A percentile compares a stretch with the other conserved stretches of the same genome.
Conservation (phyloP, 2,329 filamentous ascomycete genomes). For the Cladosporium cucumerinum region DNA sequence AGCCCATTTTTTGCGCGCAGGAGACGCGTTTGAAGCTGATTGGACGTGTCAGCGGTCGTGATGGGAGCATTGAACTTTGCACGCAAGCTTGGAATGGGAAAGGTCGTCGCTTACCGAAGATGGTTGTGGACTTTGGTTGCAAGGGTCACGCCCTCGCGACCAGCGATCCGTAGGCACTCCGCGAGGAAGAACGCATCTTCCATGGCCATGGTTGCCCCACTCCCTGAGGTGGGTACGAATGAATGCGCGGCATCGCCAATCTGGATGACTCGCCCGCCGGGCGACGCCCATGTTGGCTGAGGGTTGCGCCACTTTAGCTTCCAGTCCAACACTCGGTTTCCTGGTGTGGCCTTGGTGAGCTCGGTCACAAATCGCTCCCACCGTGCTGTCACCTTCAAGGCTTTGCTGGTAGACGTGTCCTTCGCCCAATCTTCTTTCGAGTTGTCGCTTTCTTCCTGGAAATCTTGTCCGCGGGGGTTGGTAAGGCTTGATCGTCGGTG, state of each 20-base stretch:
- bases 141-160: conserved; percentile 11
- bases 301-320: conserved; percentile 60
- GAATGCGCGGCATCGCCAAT: conserved; percentile 68
- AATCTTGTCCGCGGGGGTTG: background rate
- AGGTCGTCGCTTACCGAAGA: background rate
- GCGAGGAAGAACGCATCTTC: conserved; percentile 62
- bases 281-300: conserved; percentile 53
- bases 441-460: background rate
- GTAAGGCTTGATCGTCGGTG: background rate
- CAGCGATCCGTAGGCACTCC: conserved; percentile 44
- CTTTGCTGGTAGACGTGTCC: background rate
- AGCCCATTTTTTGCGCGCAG: background rate
- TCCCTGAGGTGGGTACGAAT: conserved; percentile 61
- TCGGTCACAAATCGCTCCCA: background rate
- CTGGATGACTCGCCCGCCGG: conserved; percentile 52
- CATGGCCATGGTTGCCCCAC: conserved; percentile 62
- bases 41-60: background rate
- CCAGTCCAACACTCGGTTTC: conserved; percentile 43
- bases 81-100: too few relatives aligned
- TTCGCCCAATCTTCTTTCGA: background rate
- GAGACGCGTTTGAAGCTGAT: background rate
- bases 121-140: background rate
- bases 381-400: background rate
- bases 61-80: too few relatives aligned
- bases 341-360: background rate